Evolutionary conservation across 2,329 filamentous ascomycete genomes (phyloP).

Genomic region (Tetracladium maxilliforme): DNA sequence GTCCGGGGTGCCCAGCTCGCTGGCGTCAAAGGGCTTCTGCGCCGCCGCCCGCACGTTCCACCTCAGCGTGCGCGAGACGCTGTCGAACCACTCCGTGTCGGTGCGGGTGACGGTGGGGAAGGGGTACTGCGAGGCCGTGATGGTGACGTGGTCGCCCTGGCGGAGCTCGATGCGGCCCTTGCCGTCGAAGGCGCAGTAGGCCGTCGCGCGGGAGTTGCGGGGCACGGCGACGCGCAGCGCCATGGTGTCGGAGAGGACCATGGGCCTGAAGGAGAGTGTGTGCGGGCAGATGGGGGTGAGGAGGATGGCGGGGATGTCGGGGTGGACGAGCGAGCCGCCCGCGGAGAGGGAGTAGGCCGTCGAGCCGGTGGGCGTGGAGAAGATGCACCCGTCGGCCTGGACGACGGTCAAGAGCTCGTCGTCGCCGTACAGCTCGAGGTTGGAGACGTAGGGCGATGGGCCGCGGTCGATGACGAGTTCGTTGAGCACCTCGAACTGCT

Average conservation of each 20-base stretch:
- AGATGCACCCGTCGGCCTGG: constrained; percentile 94
- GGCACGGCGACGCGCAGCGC: constrained; percentile 82
- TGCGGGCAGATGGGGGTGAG: constrained; percentile 96
- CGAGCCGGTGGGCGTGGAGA: constrained; percentile 82
- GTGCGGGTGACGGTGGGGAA: constrained; percentile 92
- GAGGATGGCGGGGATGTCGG: constrained; percentile 91
- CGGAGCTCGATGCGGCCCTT: constrained; percentile 89
- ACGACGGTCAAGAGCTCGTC: constrained; percentile 90
- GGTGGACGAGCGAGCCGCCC: constrained; percentile 88
- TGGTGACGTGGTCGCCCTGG: constrained; percentile 89
- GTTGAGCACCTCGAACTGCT: constrained; percentile 96
- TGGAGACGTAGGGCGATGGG: constrained; percentile 91
- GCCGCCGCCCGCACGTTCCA: constrained; percentile 91
- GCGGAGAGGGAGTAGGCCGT: constrained; percentile 95
- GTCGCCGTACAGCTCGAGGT: constrained; percentile 90
- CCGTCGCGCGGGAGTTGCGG: constrained; percentile 71
- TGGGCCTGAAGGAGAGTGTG: constrained; percentile 89
- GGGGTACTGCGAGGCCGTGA: constrained; percentile 89
- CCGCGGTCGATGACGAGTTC: constrained; percentile 97
- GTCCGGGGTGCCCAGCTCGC: constrained; percentile 29
- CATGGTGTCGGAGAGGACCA: constrained; percentile 94
- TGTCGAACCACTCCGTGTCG: constrained; percentile 91
- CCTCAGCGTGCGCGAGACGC: constrained; percentile 75
- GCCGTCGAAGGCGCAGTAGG: constrained; percentile 94
- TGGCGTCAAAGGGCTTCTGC: constrained; percentile 68